Evolutionary conservation across 495 filamentous ascomycete species (phyloP), one percentile per base, ranked within the genome.

Genomic region (Saxophila tyrrhenica): DNA sequence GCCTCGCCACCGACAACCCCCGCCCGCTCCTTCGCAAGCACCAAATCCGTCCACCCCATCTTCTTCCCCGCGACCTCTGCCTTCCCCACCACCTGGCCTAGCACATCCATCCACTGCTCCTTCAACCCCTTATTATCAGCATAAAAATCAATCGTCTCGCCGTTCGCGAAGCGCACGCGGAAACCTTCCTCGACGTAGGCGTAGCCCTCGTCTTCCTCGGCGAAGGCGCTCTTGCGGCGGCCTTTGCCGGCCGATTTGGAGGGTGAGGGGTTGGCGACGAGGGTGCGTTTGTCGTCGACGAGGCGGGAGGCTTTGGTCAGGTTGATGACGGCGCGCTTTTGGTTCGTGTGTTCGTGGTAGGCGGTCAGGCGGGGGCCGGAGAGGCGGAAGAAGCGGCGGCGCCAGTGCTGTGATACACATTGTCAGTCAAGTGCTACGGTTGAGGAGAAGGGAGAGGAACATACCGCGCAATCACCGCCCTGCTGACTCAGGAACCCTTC

Each of bases 101-200:
- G 80, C 16, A 88, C 87, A 58, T 83, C 82, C 81, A 98, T 91
- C 92, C 92, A 98, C 50, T 80, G 86, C 15, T 94, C 85, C 68
- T 98, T 98, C 60, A 88, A 83, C 47, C 75, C 78, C 1, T 80
- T 73, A 35, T 78, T 87, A 67, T 98, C 92, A 58, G 92, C 94
- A 60, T 98, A 98, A 70, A 98, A 98, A 67, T 98, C 92, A 58
- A 98, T 98, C 39, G 91, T 81, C 70, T 98, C 92, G 48, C 92
- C 92, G 64, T 98, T 98, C 55, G 84, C 89, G 69, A 98, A 98
- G 50, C 90, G 87, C 66, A 98, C 91, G 32, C 92, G 86, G 80
- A 98, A 98, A 13, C 94, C 92, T 66, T 97, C 94, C 69, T 98
- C 92, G 21, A 98, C 92, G 62, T 97, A 97, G 89, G 96, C 95